These are phyloP conservation scores for Adansonia digitata DNA, from an alignment of 345 rosid genomes.

Conservation along the genomic window DNA sequence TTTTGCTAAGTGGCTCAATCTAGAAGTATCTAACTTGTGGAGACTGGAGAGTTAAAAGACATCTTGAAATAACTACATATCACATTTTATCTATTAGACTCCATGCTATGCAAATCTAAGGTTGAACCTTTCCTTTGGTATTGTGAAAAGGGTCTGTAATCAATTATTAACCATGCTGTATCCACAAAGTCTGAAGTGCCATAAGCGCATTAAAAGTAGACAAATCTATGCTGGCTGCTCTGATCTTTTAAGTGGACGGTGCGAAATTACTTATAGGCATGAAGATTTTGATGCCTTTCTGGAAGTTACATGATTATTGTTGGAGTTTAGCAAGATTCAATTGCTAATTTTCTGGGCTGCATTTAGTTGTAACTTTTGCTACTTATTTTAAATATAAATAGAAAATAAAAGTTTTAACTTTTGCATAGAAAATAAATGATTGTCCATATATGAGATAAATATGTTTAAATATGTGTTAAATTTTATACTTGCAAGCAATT, in stretches of 20 bases:
- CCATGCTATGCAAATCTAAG: neutral
- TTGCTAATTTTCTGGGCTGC: neutral
- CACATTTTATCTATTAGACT: neutral
- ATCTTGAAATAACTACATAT: neutral
- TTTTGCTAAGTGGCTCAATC: neutral
- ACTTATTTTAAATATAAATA: neutral
- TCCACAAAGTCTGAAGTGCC: neutral
- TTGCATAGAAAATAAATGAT: neutral
- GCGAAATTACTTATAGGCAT: neutral
- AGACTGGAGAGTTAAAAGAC: neutral
- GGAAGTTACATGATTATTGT: neutral
- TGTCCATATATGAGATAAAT: neutral
- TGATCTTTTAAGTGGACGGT: neutral
- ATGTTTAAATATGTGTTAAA: neutral
- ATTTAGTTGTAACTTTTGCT: neutral
- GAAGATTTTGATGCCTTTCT: slow-evolving; percentile 8
- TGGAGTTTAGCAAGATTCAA: neutral
- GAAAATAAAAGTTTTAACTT: neutral
- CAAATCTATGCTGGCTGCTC: neutral
- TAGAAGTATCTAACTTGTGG: neutral
- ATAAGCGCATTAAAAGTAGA: neutral
- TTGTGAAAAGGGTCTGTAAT: neutral
- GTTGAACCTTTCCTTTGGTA: neutral
- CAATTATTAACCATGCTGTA: neutral
- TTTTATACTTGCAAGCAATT: neutral